phyloP scores from a whole-genome alignment of 164 flowering plant genomes.

The Malania oleifera region DNA sequence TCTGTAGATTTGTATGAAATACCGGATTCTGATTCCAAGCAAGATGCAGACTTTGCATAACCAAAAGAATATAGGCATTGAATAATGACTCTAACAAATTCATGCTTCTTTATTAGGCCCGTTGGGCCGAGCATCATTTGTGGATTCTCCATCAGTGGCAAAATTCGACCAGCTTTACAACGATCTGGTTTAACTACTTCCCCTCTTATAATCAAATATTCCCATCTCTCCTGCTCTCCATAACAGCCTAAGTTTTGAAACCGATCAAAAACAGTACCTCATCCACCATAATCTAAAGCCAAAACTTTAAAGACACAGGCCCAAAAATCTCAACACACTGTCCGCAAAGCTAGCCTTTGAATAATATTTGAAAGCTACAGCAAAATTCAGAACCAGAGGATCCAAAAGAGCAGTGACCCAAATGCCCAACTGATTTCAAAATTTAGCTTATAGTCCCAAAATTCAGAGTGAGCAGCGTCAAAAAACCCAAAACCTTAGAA shows the following conservation, averaged over 20 bases:
- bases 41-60: slow-evolving; percentile 52
- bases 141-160: slow-evolving; percentile 28
- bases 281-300: slow-evolving; percentile 3
- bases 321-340: too few relatives aligned
- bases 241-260: too few relatives aligned
- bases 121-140: slow-evolving; percentile 36
- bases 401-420: too few relatives aligned
- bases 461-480: too few relatives aligned
- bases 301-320: too few relatives aligned
- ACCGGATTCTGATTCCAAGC: slow-evolving; percentile 74
- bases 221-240: background rate
- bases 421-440: too few relatives aligned
- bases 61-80: slow-evolving; percentile 73
- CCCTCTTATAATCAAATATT: background rate
- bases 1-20: slow-evolving; percentile 36
- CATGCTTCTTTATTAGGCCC: slow-evolving; percentile 55
- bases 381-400: too few relatives aligned
- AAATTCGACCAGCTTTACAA: background rate
- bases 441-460: too few relatives aligned
- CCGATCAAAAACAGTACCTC: slow-evolving; percentile 7
- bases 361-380: too few relatives aligned
- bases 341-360: too few relatives aligned
- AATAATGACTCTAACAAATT: slow-evolving; percentile 60
- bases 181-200: slow-evolving; percentile 4
- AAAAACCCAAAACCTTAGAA: too few relatives aligned